These are phyloP conservation scores for Rhizopogon vinicolor DNA, from an alignment of 768 basidiomycete species.

Conservation along the genomic window DNA sequence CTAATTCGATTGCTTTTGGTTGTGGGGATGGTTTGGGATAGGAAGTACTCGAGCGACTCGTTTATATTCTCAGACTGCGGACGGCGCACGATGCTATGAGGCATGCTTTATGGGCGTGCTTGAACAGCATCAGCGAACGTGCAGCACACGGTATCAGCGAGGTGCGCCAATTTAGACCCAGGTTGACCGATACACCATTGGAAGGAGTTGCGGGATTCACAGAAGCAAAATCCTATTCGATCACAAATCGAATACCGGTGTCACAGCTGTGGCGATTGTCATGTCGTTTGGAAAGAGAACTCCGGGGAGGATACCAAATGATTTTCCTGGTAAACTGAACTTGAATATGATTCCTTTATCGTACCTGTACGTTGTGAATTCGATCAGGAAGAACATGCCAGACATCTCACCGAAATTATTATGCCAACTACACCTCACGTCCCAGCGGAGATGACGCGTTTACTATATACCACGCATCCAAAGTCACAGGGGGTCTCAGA, in stretches of 20 bases:
- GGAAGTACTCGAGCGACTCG: neutral
- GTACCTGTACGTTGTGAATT: too few relatives aligned
- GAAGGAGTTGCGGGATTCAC: neutral
- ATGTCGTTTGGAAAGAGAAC: too few relatives aligned
- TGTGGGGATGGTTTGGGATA: neutral
- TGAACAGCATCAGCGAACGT: neutral
- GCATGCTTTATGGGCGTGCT: neutral
- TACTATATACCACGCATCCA: too few relatives aligned
- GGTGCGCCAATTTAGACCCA: neutral
- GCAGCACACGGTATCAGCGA: neutral
- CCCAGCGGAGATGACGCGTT: too few relatives aligned
- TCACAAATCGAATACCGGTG: neutral
- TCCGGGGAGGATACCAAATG: too few relatives aligned
- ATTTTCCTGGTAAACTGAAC: too few relatives aligned
- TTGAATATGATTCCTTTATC: too few relatives aligned
- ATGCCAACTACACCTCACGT: too few relatives aligned
- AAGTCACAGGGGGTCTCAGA: too few relatives aligned
- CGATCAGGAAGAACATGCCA: too few relatives aligned
- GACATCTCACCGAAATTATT: too few relatives aligned
- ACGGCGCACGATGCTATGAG: neutral
- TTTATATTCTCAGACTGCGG: neutral
- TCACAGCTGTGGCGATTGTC: neutral
- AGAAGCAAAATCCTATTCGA: neutral
- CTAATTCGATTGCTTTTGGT: neutral
- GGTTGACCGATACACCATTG: neutral